A percentile compares a stretch with the other conserved stretches of the same genome.
Evolutionary conservation across 805 yeast genomes (phyloP).

Genomic region (Kregervanrija delftensis): DNA sequence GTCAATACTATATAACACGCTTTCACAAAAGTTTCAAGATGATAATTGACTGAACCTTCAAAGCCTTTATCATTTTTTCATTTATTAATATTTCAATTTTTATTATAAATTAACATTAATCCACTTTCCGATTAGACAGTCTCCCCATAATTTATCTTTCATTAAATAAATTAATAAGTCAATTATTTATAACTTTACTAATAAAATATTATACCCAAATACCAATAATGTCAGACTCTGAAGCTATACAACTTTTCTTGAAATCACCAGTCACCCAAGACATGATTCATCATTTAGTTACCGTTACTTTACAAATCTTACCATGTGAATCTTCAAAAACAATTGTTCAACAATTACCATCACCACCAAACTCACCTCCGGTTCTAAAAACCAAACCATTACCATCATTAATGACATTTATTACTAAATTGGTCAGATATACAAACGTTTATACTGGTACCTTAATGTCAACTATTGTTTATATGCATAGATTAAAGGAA

Average conservation of each 20-base stretch:
- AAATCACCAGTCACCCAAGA: constrained; percentile 67
- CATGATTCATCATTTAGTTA: constrained; percentile 65
- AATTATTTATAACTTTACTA: too few relatives aligned
- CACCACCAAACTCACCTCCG: constrained; percentile 26
- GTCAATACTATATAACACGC: too few relatives aligned
- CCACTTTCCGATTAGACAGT: too few relatives aligned
- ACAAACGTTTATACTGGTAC: constrained; percentile 80
- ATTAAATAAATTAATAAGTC: too few relatives aligned
- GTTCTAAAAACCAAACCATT: constrained; percentile 33
- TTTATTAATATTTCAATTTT: too few relatives aligned
- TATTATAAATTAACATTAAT: too few relatives aligned
- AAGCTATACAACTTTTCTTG: constrained; percentile 55
- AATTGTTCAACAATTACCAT: constrained; percentile 28
- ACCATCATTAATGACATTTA: constrained; percentile 71
- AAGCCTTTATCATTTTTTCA: too few relatives aligned
- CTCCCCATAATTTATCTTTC: too few relatives aligned
- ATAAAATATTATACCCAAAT: too few relatives aligned
- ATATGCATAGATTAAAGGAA: constrained; percentile 52
- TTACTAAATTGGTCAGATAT: constrained; percentile 62
- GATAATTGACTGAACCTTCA: too few relatives aligned
- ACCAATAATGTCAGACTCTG: constrained; percentile 35
- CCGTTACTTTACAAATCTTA: constrained; percentile 56
- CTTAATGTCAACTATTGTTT: constrained; percentile 63
- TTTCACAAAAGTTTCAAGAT: too few relatives aligned
- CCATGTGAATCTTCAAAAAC: constrained; percentile 45